Conservation (phyloP, 2,329 filamentous ascomycete genomes). For the Alternaria ethzedia region DNA sequence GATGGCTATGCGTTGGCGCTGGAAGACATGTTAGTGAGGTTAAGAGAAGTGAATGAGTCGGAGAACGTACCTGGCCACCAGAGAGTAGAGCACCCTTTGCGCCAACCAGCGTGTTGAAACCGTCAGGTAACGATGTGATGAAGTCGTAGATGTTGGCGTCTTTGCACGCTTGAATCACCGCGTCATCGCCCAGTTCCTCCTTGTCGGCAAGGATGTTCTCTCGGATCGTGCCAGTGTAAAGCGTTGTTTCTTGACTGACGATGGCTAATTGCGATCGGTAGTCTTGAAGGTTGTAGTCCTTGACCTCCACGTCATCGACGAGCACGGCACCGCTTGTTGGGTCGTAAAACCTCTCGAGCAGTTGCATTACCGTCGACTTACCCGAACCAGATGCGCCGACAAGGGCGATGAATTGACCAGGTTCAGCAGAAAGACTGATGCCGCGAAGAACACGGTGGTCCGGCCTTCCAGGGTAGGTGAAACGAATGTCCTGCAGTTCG, state of each 20-base stretch:
- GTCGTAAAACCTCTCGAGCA: conserved; percentile 95
- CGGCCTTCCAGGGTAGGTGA: conserved; percentile 88
- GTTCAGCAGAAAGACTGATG: conserved; percentile 74
- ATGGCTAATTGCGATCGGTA: conserved; percentile 86
- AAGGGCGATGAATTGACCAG: conserved; percentile 84
- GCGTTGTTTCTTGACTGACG: conserved; percentile 93
- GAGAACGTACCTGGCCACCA: conserved; percentile 65
- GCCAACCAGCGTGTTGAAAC: conserved; percentile 84
- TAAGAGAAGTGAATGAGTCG: no score
- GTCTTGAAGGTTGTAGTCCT: conserved; percentile 75
- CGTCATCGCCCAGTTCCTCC: conserved; percentile 72
- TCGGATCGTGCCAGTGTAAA: conserved; percentile 90
- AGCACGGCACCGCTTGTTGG: conserved; percentile 79
- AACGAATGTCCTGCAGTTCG: conserved; percentile 92
- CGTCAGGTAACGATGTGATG: conserved; percentile 60
- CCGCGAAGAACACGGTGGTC: conserved; percentile 92
- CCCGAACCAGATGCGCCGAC: conserved; percentile 95
- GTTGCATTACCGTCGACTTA: conserved; percentile 90
- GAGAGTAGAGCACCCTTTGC: conserved; percentile 70
- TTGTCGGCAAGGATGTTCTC: conserved; percentile 78
- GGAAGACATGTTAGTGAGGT: neutral
- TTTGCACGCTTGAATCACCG: conserved; percentile 78
- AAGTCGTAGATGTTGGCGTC: conserved; percentile 59
- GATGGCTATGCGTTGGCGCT: conserved; percentile 95
- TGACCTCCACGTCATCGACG: conserved; percentile 84